These are phyloP conservation scores for Tephrocybe sp. DNA, from an alignment of 768 basidiomycete genomes.

Conservation along the genomic window DNA sequence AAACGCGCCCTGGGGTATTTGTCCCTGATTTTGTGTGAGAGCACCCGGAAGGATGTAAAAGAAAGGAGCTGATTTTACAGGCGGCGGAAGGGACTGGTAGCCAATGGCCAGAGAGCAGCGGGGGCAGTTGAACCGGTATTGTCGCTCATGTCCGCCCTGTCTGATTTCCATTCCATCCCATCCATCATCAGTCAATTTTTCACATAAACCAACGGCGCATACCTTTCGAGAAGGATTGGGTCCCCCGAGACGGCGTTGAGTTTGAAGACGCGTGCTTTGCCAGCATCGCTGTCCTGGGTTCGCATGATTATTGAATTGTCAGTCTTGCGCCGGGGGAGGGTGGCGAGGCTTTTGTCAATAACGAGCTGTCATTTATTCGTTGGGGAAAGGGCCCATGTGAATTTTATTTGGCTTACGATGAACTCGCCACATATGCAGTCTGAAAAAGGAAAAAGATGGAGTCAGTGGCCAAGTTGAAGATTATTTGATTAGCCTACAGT, in stretches of 20 bases:
- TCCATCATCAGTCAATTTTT: not conserved
- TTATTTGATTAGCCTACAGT: conserved; percentile 53
- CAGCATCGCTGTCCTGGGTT: conserved; percentile 58
- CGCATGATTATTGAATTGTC: conserved; percentile 83
- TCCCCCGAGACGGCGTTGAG: conserved; percentile 73
- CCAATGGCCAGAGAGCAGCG: conserved; percentile 67
- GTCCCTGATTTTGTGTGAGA: conserved; percentile 86
- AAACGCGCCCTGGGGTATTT: conserved; percentile 83
- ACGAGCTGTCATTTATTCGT: conserved; percentile 57
- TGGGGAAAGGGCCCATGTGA: not conserved
- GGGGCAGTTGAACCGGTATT: conserved; percentile 70
- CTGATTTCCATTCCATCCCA: conserved; percentile 32
- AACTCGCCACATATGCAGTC: conserved; percentile 91
- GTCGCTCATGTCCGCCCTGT: conserved; percentile 69
- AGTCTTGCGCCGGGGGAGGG: conserved; percentile 69
- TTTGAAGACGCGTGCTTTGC: conserved; percentile 78
- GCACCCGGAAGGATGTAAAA: conserved; percentile 81
- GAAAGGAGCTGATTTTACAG: conserved; percentile 74
- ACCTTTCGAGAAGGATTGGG: conserved; percentile 81
- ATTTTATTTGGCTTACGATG: conserved; percentile 50
- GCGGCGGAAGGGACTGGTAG: conserved; percentile 79
- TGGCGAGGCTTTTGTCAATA: conserved; percentile 71
- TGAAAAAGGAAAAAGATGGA: conserved; percentile 27
- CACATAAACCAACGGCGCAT: conserved; percentile 16
- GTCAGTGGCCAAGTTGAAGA: conserved; percentile 14